Evolutionary conservation across 2,329 filamentous ascomycete species (phyloP), one percentile per base, ranked within the genome.

Genomic region (Ciborinia camelliae): DNA sequence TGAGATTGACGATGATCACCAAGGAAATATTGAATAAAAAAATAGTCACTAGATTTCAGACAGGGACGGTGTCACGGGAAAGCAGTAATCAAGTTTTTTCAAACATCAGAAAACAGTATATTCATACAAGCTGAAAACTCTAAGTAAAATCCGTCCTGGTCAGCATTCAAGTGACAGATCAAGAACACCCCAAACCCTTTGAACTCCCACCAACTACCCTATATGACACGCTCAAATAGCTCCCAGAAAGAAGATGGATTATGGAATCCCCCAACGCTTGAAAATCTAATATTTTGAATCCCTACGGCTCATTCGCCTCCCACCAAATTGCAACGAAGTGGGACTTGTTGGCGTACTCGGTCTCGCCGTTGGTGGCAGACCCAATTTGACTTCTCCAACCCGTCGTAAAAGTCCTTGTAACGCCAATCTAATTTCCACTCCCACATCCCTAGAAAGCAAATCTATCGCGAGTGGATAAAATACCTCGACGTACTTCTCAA

Each of bases 401-500:
- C 93, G 83, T 70, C 89, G 83, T 67, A 97, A 81, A 30, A 98
- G 82, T 0, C 86, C 84, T 67, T 97, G 87, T 50, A 99, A 81
- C 1, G 91, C 90, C 12, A 86, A 78, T 67, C 96, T 86, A 39
- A 98, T 81, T 69, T 99, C 95, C 1, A 83, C 75, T 14, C 87
- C 91, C 70, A 97, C 83, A 69, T 98, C 94, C 67, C 91, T 90
- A 68, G 84, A 86, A 63, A 99, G 81, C 20, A 99, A 79, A 62
- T 96, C 92, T 0, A 98, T 87, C 4, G 88, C 86, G 20, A 97
- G 80, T 3, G 93, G 92, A 73, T 97, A 97, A 76, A 99, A 98
- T 4, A 87, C 87, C 53, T 85, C 81, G 9, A 97, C 84, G 72
- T 98, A 88, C 65, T 88, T 86, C 62, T 85, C 85, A 72, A 99